These are phyloP conservation scores for Candida railenensis DNA, from an alignment of 805 yeast species.

Conservation along the genomic window DNA sequence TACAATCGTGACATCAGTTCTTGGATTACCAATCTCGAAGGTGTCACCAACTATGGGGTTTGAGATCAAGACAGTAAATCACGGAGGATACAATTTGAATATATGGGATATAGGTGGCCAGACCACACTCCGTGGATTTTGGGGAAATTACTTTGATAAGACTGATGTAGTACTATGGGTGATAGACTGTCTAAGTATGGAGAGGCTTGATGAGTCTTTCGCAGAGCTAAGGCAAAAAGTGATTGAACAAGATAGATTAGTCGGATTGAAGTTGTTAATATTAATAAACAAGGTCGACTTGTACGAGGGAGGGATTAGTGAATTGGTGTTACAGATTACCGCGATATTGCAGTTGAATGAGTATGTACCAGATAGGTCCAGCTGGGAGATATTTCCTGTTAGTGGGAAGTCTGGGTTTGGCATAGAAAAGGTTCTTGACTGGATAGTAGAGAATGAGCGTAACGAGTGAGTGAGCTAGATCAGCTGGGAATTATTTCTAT, in stretches of 20 bases:
- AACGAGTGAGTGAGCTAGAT: too few relatives aligned
- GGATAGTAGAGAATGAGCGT: conserved; percentile 22
- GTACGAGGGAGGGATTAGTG: conserved; percentile 1
- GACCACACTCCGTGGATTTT: conserved; percentile 37
- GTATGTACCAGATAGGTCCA: conserved; percentile 18
- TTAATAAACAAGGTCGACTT: conserved; percentile 76
- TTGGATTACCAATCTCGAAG: conserved; percentile 48
- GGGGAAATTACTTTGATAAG: conserved; percentile 87
- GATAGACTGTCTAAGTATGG: conserved; percentile 63
- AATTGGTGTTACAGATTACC: not conserved
- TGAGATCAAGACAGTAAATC: conserved; percentile 61
- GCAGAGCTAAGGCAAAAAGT: conserved; percentile 61
- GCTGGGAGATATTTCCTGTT: conserved; percentile 26
- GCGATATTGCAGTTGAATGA: conserved; percentile 16
- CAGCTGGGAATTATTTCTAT: conserved; percentile 27
- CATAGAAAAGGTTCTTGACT: conserved; percentile 21
- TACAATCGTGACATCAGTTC: conserved; percentile 64
- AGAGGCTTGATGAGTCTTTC: conserved; percentile 64
- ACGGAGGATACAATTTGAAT: conserved; percentile 47
- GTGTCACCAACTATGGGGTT: conserved; percentile 92
- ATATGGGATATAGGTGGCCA: conserved; percentile 88
- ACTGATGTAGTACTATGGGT: conserved; percentile 82
- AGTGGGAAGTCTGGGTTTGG: conserved; percentile 39
- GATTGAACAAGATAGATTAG: conserved; percentile 63
- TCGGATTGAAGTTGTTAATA: conserved; percentile 66